Evolutionary conservation across 2,329 filamentous ascomycete species (phyloP).

Genomic region (Sclerotinia spermophila): DNA sequence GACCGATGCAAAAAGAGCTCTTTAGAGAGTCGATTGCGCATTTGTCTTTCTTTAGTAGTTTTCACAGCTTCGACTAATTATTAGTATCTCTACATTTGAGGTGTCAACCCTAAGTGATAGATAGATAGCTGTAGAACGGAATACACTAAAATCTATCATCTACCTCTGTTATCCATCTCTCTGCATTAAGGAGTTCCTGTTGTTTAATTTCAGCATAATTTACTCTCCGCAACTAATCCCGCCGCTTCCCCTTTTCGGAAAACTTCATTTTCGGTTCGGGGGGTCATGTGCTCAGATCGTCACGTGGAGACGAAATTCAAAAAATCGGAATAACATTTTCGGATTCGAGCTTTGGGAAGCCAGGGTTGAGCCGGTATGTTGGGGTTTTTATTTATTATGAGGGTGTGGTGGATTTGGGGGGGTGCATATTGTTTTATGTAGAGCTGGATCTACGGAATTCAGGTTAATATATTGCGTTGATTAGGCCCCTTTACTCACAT

Average conservation of each 20-base stretch:
- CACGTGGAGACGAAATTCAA: too few species aligned
- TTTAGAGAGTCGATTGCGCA: neutral
- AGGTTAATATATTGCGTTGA: neutral
- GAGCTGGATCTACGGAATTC: too few species aligned
- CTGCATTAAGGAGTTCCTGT: too few species aligned
- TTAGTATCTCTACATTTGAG: neutral
- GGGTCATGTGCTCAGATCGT: too few species aligned
- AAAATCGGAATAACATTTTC: too few species aligned
- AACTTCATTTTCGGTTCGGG: neutral
- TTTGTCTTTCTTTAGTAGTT: neutral
- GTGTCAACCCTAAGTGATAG: neutral
- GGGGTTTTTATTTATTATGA: neutral
- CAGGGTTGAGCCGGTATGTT: rapidly evolving
- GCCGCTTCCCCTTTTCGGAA: neutral
- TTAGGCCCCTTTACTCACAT: neutral
- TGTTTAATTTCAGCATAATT: too few species aligned
- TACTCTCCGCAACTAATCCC: neutral
- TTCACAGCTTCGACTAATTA: neutral
- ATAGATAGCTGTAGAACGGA: neutral
- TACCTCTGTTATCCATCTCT: rapidly evolving
- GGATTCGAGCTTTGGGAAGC: neutral
- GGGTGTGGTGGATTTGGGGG: neutral
- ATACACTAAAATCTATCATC: too few species aligned
- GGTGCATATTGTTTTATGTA: neutral
- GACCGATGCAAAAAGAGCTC: neutral